These are phyloP conservation scores for Curvularia hawaiiensis DNA, from an alignment of 2,329 filamentous ascomycete genomes.

Conservation along the genomic window DNA sequence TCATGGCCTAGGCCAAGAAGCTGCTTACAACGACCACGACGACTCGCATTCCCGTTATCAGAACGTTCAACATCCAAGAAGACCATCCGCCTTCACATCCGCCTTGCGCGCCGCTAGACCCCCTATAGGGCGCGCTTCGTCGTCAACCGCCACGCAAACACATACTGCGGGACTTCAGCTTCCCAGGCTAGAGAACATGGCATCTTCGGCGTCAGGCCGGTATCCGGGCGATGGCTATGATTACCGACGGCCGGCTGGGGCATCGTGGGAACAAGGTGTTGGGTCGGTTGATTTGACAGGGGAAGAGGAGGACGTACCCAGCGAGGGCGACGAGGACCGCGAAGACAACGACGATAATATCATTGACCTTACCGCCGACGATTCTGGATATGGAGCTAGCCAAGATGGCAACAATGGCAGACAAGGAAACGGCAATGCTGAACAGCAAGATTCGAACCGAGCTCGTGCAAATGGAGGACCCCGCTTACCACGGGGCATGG, in stretches of 20 bases:
- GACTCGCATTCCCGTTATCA: constrained; percentile 2
- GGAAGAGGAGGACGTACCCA: constrained; percentile 16
- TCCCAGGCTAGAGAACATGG: constrained; percentile 33
- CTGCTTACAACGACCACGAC: constrained; percentile 3
- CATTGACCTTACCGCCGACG: constrained; percentile 43
- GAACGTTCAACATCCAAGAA: neutral
- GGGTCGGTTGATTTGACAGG: constrained; percentile 49
- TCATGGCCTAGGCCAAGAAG: neutral
- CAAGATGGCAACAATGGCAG: constrained; percentile 10
- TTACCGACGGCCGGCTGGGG: constrained; percentile 57
- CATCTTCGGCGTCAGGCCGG: constrained; percentile 38
- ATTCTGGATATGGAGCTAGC: constrained; percentile 26
- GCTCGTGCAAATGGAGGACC: constrained; percentile 30
- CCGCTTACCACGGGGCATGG: constrained; percentile 49
- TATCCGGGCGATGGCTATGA: constrained; percentile 61
- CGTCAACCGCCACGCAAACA: constrained; percentile 6
- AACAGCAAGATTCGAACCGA: constrained; percentile 5
- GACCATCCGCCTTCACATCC: constrained; percentile 7
- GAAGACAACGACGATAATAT: constrained; percentile 14
- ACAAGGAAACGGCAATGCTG: neutral
- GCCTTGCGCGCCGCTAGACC: constrained; percentile 8
- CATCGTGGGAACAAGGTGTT: constrained; percentile 24
- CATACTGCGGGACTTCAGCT: constrained; percentile 24
- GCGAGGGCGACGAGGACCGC: neutral
- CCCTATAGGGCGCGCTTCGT: constrained; percentile 5